phyloP scores from a whole-genome alignment of 169 alveolate genomes.

The Condylostoma magnum region DNA sequence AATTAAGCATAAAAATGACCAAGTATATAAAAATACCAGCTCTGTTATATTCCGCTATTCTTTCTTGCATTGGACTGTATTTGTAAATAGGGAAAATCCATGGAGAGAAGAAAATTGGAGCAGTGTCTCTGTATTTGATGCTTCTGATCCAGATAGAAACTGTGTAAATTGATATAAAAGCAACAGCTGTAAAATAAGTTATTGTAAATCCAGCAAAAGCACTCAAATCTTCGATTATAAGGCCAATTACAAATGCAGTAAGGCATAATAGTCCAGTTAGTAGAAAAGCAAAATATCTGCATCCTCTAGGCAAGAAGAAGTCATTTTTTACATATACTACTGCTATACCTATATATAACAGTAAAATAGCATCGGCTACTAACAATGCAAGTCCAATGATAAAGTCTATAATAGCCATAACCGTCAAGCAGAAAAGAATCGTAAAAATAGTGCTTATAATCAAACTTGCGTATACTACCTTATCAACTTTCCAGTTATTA shows the following conservation, averaged over 20 bases:
- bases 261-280: background rate
- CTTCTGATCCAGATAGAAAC: background rate
- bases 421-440: background rate
- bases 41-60: constrained; percentile 28
- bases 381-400: background rate
- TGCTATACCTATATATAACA: background rate
- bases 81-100: constrained; percentile 64
- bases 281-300: background rate
- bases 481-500: background rate
- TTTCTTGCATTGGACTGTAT: constrained; percentile 42
- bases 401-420: background rate
- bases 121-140: background rate
- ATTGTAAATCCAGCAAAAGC: constrained; percentile 19
- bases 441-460: no score
- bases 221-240: background rate
- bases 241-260: background rate
- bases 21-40: constrained; percentile 22
- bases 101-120: constrained; percentile 65
- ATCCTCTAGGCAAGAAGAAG: background rate
- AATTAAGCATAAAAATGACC: constrained; percentile 14
- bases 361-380: background rate
- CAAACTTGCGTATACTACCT: no score
- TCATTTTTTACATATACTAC: background rate
- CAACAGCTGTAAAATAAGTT: background rate
- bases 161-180: background rate